These are phyloP conservation scores for Phaeolepiota aurea DNA, from an alignment of 768 basidiomycete species.

Conservation along the genomic window DNA sequence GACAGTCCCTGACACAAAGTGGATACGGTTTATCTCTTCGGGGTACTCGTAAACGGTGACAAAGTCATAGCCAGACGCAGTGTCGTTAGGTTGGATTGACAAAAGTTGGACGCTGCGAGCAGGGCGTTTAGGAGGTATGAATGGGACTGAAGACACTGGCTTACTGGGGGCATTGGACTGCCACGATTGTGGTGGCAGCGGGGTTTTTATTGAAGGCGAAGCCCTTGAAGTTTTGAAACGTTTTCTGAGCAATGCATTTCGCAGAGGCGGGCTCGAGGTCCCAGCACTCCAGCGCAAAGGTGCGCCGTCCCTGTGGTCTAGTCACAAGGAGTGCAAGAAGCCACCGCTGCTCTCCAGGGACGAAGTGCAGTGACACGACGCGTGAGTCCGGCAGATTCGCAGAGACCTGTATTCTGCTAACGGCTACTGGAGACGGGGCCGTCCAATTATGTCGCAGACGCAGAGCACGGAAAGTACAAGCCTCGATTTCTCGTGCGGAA, in stretches of 20 bases:
- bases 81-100: background rate
- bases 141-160: too few relatives aligned
- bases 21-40: background rate
- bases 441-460: slow-evolving; percentile 43
- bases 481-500: slow-evolving; percentile 36
- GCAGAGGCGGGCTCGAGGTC: slow-evolving; percentile 28
- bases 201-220: slow-evolving; percentile 36
- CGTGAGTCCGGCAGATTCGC: slow-evolving; percentile 19
- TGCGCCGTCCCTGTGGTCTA: slow-evolving; percentile 11
- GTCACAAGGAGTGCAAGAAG: slow-evolving; percentile 34
- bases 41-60: background rate
- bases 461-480: slow-evolving; percentile 27
- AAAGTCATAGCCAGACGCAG: background rate
- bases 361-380: slow-evolving; percentile 36
- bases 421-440: slow-evolving; percentile 24
- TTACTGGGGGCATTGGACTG: background rate
- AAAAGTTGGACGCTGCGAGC: background rate
- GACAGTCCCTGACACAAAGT: background rate
- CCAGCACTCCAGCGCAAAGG: slow-evolving; percentile 48
- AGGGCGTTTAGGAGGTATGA: too few relatives aligned
- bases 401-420: slow-evolving; percentile 16
- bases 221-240: slow-evolving; percentile 27
- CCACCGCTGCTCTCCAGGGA: slow-evolving; percentile 33
- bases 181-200: slow-evolving; percentile 4
- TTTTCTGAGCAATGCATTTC: slow-evolving; percentile 33